These are phyloP conservation scores for Larix kaempferi DNA, from an alignment of 75 land plant genomes.

Conservation along the genomic window DNA sequence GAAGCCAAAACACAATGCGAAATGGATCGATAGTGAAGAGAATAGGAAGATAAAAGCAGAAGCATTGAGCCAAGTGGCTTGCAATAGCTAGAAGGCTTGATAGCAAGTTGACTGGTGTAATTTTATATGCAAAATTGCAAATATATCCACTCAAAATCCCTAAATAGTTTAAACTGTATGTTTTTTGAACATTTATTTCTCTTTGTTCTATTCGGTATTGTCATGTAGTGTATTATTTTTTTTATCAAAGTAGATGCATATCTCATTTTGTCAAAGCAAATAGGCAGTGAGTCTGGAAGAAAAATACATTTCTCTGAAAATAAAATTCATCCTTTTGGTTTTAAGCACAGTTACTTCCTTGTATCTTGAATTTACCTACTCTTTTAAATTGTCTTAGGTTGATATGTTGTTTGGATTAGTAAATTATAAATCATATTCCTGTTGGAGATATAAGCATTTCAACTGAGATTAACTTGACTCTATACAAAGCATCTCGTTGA, in stretches of 20 bases:
- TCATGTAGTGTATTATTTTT: not conserved
- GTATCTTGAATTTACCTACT: not conserved
- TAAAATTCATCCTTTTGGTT: not conserved
- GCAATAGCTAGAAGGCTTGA: constrained; percentile 14
- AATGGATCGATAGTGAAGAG: constrained; percentile 24
- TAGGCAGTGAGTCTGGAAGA: constrained; percentile 3
- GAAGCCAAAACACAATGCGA: constrained; percentile 17
- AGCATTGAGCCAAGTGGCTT: constrained; percentile 9
- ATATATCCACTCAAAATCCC: not conserved
- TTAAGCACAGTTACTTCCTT: not conserved
- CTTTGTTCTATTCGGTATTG: not conserved
- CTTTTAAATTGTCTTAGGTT: not conserved
- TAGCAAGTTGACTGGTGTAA: constrained; percentile 24
- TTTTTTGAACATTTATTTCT: not conserved
- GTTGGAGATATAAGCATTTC: too few relatives aligned
- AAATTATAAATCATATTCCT: not conserved
- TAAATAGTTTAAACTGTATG: not conserved
- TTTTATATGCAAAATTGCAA: too few relatives aligned
- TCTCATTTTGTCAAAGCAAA: not conserved
- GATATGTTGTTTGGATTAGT: not conserved
- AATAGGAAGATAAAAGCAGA: constrained; percentile 10
- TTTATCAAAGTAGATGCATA: not conserved
- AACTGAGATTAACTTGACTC: not conserved
- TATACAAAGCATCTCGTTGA: too few relatives aligned
- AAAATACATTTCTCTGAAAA: not conserved